Evolutionary conservation across 257 asterid genomes (phyloP), one percentile per base, ranked within the genome.

Genomic region (Nicotiana otophora): DNA sequence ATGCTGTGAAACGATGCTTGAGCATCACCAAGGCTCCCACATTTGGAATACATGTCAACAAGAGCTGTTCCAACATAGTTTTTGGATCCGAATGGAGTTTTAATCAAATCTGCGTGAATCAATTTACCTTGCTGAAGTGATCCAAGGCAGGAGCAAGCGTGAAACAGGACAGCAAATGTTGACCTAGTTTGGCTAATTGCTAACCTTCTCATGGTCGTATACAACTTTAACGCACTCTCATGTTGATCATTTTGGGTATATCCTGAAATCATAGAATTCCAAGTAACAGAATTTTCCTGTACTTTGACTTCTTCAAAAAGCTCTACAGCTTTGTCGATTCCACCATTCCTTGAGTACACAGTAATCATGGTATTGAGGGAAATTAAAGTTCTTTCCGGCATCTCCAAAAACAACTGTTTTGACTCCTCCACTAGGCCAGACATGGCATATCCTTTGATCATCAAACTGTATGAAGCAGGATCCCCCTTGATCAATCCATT

Each of bases 261-360:
- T 74, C 96, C 98, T 4, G 98, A 90, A 42, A 95, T 95, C 96
- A 93, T 89, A n/a, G 98, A 90, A 82, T 93, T 95, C 98, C 98
- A 95, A 68, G 93, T 90, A 57, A 93, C 77, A 17, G 98, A 82
- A 82, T 87, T 83, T 81, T 91, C 87, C 81, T 92, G 91, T 83
- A 75, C 86, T 83, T 87, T 95, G 15, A 85, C 88, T 82, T 80
- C 87, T 70, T 91, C 92, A 19, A 95, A 93, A 83, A 93, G 89
- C 67, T 90, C 90, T 79, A 89, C 48, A 69, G 98, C 97, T 85
- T 87, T 89, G 85, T 81, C 74, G 48, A 90, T 84, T 63, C 90
- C 90, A 72, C 94, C 91, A 8, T 78, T 85, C 83, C 85, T 87
- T 5, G 93, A 89, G 77, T 91, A 89, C 48, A 82, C 91, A 10